Evolutionary conservation across 257 asterid genomes (phyloP), one percentile per base, ranked within the genome.

Genomic region (Solanum appendiculatum): DNA sequence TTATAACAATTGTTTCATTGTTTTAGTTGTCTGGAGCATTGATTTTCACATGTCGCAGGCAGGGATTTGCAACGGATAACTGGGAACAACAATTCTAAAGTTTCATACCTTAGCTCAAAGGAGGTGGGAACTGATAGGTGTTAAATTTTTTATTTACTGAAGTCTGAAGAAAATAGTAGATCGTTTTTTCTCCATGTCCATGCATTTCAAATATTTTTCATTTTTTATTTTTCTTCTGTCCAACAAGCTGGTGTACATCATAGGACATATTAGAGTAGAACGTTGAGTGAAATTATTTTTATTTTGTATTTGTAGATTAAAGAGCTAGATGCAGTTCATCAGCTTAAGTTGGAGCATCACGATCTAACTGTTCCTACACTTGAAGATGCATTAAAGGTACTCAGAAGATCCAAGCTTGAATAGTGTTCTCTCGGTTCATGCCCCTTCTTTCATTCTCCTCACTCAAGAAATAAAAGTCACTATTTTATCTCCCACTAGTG

Each of bases 1-100:
- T 72, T 80, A 46, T 58, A 87, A 64, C 70, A 74, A 86, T 31
- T 90, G 85, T 88, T 78, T 44, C n/a, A 86, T 81, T 70, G 85
- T 85, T 89, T 15, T 78, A 44, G 84, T 78, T 16, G 25, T 92
- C 87, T 87, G 91, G 93, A 91, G 82, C 92, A 90, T 94, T 97
- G 98, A 94, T 95, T 94, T 93, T 94, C 93, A 94, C 97, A 88
- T 92, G 91, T 89, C 91, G 81, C 96, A 95, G 98, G 92, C 98
- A 95, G 99, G 98, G 99, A 97, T 69, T 94, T 97, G 94, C 99
- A 97, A 94, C 93, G 85, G 86, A 86, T 97, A 86, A 91, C 97
- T 91, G 98, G 98, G 84, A 94, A 94, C 89, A 87, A 70, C 83
- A 90, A 98, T 44, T 91, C 96, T 88, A 95, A 89, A 91, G 98